Percentiles rank a stretch among this genome's conserved stretches.
These are phyloP conservation scores for Oemleria cerasiformis DNA, from an alignment of 306 rosid species.

Conservation along the genomic window DNA sequence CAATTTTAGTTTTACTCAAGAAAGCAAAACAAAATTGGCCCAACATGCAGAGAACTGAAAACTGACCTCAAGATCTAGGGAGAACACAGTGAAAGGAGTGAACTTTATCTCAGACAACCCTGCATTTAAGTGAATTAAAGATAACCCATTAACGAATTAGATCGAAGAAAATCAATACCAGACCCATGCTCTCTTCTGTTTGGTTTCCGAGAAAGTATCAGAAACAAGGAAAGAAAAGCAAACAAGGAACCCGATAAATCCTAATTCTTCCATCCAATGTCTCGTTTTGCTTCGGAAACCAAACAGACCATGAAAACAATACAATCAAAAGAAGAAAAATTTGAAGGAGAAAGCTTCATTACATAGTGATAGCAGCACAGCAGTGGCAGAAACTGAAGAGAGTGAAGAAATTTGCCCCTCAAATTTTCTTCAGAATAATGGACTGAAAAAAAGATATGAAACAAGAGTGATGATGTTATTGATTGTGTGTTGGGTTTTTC, in stretches of 20 bases:
- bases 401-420: not conserved
- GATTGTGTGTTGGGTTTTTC: not conserved
- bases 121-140: constrained; percentile 21
- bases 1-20: no score
- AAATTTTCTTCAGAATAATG: constrained; percentile 2
- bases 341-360: constrained; percentile 10
- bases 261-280: no score
- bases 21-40: not conserved
- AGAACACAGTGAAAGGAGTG: constrained; percentile 4
- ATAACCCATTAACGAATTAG: constrained; percentile 9
- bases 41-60: not conserved
- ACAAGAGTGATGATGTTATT: not conserved
- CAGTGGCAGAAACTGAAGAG: not conserved
- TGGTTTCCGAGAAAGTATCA: constrained; percentile 14
- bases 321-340: not conserved
- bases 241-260: constrained; percentile 6
- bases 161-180: not conserved
- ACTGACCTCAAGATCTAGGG: constrained; percentile 37
- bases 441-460: not conserved
- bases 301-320: constrained; percentile 8
- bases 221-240: not conserved
- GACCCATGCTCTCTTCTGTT: not conserved
- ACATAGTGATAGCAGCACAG: not conserved
- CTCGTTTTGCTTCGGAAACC: not conserved
- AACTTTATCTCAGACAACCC: constrained; percentile 20